Percentiles rank a stretch among this genome's conserved stretches.
These are phyloP conservation scores for Nematodospora valgi DNA, from an alignment of 805 yeast species.

Conservation along the genomic window DNA sequence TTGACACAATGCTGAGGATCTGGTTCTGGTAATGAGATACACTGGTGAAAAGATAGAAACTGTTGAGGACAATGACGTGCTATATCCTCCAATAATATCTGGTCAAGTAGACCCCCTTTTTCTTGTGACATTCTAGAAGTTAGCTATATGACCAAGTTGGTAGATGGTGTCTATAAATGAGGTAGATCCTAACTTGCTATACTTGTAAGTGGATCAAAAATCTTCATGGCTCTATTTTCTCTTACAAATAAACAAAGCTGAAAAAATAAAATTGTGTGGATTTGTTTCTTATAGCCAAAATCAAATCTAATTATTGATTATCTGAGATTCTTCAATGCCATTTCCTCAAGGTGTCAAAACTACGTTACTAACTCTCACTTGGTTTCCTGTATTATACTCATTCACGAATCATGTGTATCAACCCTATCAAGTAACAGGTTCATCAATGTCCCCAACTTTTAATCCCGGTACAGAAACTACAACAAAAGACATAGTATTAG, in stretches of 20 bases:
- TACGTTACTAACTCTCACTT: slow-evolving; percentile 36
- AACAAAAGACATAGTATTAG: slow-evolving; percentile 57
- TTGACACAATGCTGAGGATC: slow-evolving; percentile 47
- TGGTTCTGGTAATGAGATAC: slow-evolving; percentile 58
- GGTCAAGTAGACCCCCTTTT: slow-evolving; percentile 47
- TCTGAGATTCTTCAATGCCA: slow-evolving; percentile 2
- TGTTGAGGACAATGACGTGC: slow-evolving; percentile 73
- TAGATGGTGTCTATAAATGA: too few relatives aligned
- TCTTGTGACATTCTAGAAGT: slow-evolving; percentile 1
- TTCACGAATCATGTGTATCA: slow-evolving; percentile 68
- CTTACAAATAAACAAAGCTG: too few relatives aligned
- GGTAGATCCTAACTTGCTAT: too few relatives aligned
- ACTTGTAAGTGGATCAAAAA: not conserved
- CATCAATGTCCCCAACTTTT: slow-evolving; percentile 86
- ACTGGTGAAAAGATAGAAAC: slow-evolving; percentile 69
- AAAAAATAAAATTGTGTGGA: not conserved
- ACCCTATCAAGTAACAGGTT: slow-evolving; percentile 72
- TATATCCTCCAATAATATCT: slow-evolving; percentile 71
- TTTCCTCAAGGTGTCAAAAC: slow-evolving; percentile 16
- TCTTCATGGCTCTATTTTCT: too few relatives aligned
- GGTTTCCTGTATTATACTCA: slow-evolving; percentile 79
- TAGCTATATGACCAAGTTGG: too few relatives aligned
- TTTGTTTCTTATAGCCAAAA: too few relatives aligned
- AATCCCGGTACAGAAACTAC: slow-evolving; percentile 58
- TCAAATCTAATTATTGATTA: not conserved